Conservation (phyloP, 2,329 filamentous ascomycete species). For the Arthrobotrys iridis region DNA sequence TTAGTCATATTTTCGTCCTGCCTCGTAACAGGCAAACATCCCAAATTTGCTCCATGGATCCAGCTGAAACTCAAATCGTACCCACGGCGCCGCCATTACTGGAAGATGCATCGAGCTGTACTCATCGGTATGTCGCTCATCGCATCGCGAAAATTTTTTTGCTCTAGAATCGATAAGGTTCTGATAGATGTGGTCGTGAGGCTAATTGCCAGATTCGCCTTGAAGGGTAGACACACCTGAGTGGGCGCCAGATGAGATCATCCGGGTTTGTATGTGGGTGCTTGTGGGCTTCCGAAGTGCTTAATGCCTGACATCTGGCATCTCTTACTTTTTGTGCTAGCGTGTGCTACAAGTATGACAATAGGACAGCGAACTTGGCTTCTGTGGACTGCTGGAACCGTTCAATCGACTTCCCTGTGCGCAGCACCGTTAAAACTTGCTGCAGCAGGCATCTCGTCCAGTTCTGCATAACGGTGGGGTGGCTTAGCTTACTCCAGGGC, state of each 20-base stretch:
- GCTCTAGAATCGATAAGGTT: neutral
- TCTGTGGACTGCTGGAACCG: neutral
- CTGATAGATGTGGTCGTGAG: neutral
- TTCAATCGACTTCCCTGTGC: neutral
- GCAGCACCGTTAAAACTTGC: slow-evolving; percentile 33
- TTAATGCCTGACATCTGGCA: neutral
- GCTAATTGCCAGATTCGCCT: slow-evolving; percentile 47
- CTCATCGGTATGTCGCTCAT: neutral
- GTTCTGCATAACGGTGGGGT: slow-evolving; percentile 18
- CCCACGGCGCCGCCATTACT: slow-evolving; percentile 38
- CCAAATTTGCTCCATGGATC: neutral
- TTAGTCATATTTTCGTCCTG: neutral
- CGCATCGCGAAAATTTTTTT: neutral
- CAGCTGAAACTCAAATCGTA: slow-evolving; percentile 13
- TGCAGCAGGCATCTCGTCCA: neutral
- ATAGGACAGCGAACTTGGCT: slow-evolving; percentile 5
- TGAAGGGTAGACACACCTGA: slow-evolving; percentile 24
- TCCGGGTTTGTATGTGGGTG: slow-evolving; percentile 15
- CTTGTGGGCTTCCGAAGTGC: slow-evolving; percentile 21
- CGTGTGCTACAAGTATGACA: slow-evolving; percentile 25
- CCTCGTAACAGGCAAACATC: slow-evolving; percentile 17
- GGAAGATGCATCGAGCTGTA: neutral
- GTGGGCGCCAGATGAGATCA: slow-evolving; percentile 45
- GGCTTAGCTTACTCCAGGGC: slow-evolving; percentile 44
- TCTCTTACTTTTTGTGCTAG: slow-evolving; percentile 22